Conservation (phyloP, 805 yeast genomes). For the Hyphopichia homilentoma region DNA sequence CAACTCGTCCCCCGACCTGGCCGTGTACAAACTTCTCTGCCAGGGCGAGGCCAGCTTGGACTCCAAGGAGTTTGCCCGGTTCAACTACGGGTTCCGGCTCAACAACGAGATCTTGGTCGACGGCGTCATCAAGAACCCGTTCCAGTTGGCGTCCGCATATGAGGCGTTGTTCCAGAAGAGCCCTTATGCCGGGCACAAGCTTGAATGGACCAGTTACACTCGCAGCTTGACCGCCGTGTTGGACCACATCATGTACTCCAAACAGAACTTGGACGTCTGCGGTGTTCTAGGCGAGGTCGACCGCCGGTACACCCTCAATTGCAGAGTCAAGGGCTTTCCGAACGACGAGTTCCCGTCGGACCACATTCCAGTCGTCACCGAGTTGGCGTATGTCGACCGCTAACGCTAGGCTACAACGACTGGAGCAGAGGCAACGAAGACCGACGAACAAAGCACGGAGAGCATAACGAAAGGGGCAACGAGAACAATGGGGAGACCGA, state of each 20-base stretch:
- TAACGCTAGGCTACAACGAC: too few species aligned
- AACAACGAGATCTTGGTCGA: slow-evolving; percentile 10
- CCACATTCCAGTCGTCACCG: slow-evolving; percentile 39
- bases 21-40: slow-evolving; percentile 43
- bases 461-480: too few species aligned
- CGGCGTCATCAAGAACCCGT: slow-evolving; percentile 12
- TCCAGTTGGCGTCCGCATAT: slow-evolving; percentile 13
- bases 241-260: slow-evolving; percentile 56
- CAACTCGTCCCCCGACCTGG: slow-evolving; percentile 48
- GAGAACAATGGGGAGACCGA: too few species aligned
- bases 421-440: too few species aligned
- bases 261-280: slow-evolving; percentile 33
- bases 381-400: slow-evolving; percentile 11
- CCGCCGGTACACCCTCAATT: slow-evolving; percentile 19
- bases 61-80: slow-evolving; percentile 9
- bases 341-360: slow-evolving; percentile 59
- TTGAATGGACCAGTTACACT: slow-evolving; percentile 36
- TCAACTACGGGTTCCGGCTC: slow-evolving; percentile 12
- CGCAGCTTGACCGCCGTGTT: slow-evolving; percentile 48
- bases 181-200: slow-evolving; percentile 4
- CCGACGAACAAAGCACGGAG: too few species aligned
- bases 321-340: slow-evolving; percentile 43
- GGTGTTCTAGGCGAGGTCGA: slow-evolving; percentile 53
- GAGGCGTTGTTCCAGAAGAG: slow-evolving; percentile 11
- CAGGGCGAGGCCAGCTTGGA: slow-evolving; percentile 15